Evolutionary conservation across 345 rosid genomes (phyloP).

Genomic region (Linum lewisii): DNA sequence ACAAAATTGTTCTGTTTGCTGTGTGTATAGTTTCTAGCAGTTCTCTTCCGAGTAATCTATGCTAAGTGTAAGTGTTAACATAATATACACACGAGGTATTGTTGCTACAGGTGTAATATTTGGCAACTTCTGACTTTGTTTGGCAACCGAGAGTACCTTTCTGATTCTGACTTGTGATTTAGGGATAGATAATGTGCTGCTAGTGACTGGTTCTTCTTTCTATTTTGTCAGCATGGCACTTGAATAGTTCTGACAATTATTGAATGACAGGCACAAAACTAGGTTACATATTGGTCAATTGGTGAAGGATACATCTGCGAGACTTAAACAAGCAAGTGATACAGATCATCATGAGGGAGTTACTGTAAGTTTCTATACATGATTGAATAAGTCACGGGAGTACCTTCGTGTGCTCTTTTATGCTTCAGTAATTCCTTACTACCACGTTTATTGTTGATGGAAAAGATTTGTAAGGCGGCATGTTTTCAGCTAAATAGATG

Average conservation of each 20-base stretch:
- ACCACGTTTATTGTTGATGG: background rate
- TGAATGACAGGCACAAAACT: slow-evolving; percentile 42
- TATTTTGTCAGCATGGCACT: background rate
- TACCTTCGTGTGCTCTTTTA: background rate
- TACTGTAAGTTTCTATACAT: slow-evolving; percentile 27
- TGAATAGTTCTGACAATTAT: background rate
- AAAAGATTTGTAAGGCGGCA: background rate
- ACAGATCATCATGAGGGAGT: slow-evolving; percentile 38
- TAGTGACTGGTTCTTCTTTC: too few relatives aligned
- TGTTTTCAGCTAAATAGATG: background rate
- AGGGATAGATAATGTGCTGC: too few relatives aligned
- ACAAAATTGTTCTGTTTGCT: background rate
- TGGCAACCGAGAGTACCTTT: background rate
- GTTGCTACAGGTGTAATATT: background rate
- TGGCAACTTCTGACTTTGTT: background rate
- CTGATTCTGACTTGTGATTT: too few relatives aligned
- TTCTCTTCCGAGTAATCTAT: background rate
- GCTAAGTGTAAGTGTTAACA: background rate
- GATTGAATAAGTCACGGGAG: background rate
- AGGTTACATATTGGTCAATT: slow-evolving; percentile 51
- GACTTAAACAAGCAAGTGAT: slow-evolving; percentile 64
- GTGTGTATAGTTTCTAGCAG: background rate
- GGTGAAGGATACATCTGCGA: slow-evolving; percentile 59
- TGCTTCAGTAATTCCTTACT: background rate
- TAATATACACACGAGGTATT: background rate